Evolutionary conservation across 2,329 filamentous ascomycete genomes (phyloP), one percentile per base, ranked within the genome.

Genomic region (Raffaelea albimanens): DNA sequence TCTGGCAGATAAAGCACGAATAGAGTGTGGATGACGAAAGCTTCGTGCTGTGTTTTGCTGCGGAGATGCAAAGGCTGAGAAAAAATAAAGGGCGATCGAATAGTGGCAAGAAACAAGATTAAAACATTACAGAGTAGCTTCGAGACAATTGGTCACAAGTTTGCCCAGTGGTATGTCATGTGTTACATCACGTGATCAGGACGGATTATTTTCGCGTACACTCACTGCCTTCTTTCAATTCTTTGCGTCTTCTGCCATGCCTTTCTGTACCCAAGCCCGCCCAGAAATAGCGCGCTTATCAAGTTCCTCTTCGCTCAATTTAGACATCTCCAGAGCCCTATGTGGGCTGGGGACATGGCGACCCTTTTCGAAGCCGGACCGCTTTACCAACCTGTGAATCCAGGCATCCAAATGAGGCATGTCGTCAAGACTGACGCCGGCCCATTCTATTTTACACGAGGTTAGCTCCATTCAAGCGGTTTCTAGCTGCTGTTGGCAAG

Each of bases 351-450:
- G 84, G 11, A 87, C 77, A 65, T 87, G 72, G 43, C 76, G 67
- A 13, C 83, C 89, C 64, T 83, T 86, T 66, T 91, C 80, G 18
- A 90, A 76, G 2, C 73, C 87, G 0, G 83, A 80, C 1, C 87
- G 76, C 53, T 76, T 71, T 16, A 81, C 69, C 66, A 95, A 75
- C 51, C 72, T 74, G 56, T 85, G 76, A 52, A 91, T 73, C 89
- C 89, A 95, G 34, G 79, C 79, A 59, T 87, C 80, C 52, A 95
- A 62, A 43, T 76, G 63, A 3, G 87, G 87, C 65, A 91, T 94
- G 50, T 89, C 81, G 1, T 81, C 69, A 47, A 91, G 78, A 44
- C 88, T 77, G 40, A 88, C 61, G 16, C 82, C 82, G 0, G 78
- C 71, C 77, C 77, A 84, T 21, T 70, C 77, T 43, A 19, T 20